These are phyloP conservation scores for Fusarium palustre DNA, from an alignment of 2,329 filamentous ascomycete genomes.

Conservation along the genomic window DNA sequence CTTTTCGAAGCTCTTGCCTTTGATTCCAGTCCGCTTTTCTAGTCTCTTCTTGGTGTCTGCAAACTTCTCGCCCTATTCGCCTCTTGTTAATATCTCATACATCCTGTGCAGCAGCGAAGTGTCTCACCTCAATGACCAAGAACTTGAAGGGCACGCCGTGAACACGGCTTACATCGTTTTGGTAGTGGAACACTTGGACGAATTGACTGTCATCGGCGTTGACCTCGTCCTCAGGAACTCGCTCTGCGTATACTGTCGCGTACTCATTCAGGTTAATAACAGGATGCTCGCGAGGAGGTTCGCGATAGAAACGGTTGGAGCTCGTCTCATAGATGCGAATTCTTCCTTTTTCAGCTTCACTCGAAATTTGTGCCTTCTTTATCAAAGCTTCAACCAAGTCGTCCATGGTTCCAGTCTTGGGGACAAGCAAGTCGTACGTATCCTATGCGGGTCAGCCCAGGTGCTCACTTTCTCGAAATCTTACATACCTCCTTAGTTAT, in stretches of 20 bases:
- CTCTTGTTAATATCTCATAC: constrained; percentile 11
- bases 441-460: constrained; percentile 64
- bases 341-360: constrained; percentile 75
- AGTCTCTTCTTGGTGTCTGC: constrained; percentile 94
- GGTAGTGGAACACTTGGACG: constrained; percentile 90
- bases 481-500: constrained; percentile 84
- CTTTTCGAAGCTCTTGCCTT: constrained; percentile 98
- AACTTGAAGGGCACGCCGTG: constrained; percentile 96
- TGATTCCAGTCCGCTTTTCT: constrained; percentile 91
- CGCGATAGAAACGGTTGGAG: constrained; percentile 84
- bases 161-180: constrained; percentile 84
- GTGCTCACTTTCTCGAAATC: neutral
- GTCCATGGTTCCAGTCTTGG: constrained; percentile 83
- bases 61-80: constrained; percentile 80
- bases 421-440: constrained; percentile 82
- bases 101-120: neutral
- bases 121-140: constrained; percentile 79
- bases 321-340: constrained; percentile 87
- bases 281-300: constrained; percentile 75
- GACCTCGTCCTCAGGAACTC: constrained; percentile 78
- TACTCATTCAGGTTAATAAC: constrained; percentile 91
- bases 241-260: constrained; percentile 82
- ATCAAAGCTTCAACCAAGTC: constrained; percentile 82
- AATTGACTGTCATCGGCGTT: constrained; percentile 68
- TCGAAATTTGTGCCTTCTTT: constrained; percentile 82